A percentile compares a stretch with the other conserved stretches of the same genome.
Conservation (phyloP, 495 filamentous ascomycete species). For the Neurospora hispaniola region DNA sequence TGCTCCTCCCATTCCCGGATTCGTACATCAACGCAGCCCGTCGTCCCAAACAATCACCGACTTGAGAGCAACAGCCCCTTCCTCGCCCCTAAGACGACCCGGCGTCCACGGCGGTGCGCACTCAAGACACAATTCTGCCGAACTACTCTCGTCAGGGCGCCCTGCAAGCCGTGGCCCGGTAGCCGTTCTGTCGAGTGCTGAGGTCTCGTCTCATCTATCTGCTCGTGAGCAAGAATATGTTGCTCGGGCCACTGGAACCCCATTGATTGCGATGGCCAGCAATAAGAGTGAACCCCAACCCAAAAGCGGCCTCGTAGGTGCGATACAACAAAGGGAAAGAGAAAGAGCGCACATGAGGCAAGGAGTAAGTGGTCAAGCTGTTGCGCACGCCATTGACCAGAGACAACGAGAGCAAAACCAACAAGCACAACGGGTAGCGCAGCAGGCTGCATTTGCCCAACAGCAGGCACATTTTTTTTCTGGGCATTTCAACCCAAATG, state of each 20-base stretch:
- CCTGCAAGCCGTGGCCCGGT: constrained; percentile 24
- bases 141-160: constrained; percentile 18
- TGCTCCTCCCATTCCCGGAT: constrained; percentile 33
- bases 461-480: constrained; percentile 22
- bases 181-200: constrained; percentile 29
- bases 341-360: constrained; percentile 65
- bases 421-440: constrained; percentile 25
- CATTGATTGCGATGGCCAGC: constrained; percentile 63
- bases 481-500: constrained; percentile 10
- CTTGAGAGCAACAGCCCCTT: constrained; percentile 35
- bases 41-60: constrained; percentile 43
- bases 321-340: constrained; percentile 64
- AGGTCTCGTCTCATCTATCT: constrained; percentile 60
- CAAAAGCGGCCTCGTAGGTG: constrained; percentile 56
- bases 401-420: constrained; percentile 51
- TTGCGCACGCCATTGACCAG: constrained; percentile 70
- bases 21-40: constrained; percentile 48
- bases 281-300: constrained; percentile 39
- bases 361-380: constrained; percentile 58
- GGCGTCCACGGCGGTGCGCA: constrained; percentile 23
- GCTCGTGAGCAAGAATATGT: constrained; percentile 94
- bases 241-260: constrained; percentile 73
- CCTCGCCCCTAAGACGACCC: constrained; percentile 28
- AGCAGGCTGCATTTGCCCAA: constrained; percentile 22
- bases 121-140: constrained; percentile 29